A percentile compares a stretch with the other conserved stretches of the same genome.
phyloP scores from a whole-genome alignment of 257 asterid genomes.

The Solanum appendiculatum region DNA sequence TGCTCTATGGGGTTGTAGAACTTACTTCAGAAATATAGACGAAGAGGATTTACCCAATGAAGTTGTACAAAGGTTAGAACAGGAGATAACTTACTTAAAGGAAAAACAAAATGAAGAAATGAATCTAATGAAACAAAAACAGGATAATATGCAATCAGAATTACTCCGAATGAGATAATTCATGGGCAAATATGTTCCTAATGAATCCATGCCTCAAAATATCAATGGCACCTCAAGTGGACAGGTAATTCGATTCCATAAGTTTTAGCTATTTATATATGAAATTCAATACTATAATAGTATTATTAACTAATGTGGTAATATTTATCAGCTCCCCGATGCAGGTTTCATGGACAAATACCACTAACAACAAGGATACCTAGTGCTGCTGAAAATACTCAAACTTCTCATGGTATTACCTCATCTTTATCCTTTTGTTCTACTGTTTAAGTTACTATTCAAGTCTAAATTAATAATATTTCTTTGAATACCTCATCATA shows the following conservation, averaged over 20 bases:
- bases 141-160: background rate
- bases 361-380: background rate
- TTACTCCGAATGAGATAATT: too few species aligned
- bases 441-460: background rate
- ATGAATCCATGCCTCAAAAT: too few species aligned
- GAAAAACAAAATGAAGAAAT: too few species aligned
- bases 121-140: too few species aligned
- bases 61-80: background rate
- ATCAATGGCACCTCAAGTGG: background rate
- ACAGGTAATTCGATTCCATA: background rate
- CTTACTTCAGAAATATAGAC: background rate
- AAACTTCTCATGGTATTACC: background rate
- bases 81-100: background rate
- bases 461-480: too few species aligned
- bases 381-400: background rate
- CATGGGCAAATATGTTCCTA: background rate
- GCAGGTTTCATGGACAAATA: too few species aligned
- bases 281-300: too few species aligned
- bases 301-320: background rate
- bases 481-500: background rate
- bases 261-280: too few species aligned
- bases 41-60: background rate
- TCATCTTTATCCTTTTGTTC: background rate
- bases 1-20: background rate
- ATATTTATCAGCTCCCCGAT: background rate